phyloP scores from a whole-genome alignment of 345 rosid genomes.

The Noccaea caerulescens region DNA sequence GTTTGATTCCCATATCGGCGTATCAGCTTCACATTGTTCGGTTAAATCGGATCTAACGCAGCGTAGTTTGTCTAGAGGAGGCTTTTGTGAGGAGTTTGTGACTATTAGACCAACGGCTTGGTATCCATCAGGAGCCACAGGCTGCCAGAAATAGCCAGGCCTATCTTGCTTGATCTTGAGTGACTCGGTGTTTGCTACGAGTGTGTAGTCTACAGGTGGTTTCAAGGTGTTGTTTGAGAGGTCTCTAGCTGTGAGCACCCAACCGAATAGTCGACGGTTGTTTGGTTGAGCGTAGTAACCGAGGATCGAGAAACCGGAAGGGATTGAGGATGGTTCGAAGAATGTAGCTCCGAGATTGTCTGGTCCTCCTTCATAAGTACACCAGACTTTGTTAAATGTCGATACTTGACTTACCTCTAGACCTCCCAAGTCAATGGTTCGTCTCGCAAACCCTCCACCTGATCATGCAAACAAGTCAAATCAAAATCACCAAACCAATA shows the following conservation, averaged over 20 bases:
- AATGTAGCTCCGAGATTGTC: slow-evolving; percentile 70
- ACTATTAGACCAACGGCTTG: slow-evolving; percentile 64
- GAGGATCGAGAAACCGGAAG: slow-evolving; percentile 61
- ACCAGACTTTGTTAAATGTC: slow-evolving; percentile 65
- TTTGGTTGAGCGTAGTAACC: slow-evolving; percentile 74
- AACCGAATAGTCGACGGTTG: slow-evolving; percentile 54
- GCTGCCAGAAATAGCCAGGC: slow-evolving; percentile 71
- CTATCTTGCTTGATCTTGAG: slow-evolving; percentile 67
- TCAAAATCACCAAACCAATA: slow-evolving; percentile 2
- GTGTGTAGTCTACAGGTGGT: slow-evolving; percentile 72
- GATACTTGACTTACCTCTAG: slow-evolving; percentile 61
- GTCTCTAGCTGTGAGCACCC: slow-evolving; percentile 72
- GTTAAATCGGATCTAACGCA: slow-evolving; percentile 77
- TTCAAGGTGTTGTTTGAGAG: slow-evolving; percentile 42
- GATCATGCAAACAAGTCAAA: slow-evolving; percentile 9
- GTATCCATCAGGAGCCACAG: slow-evolving; percentile 70
- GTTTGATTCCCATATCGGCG: slow-evolving; percentile 64
- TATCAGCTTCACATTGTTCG: slow-evolving; percentile 54
- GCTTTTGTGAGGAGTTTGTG: slow-evolving; percentile 66
- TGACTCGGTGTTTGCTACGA: slow-evolving; percentile 75
- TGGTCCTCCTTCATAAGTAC: slow-evolving; percentile 64
- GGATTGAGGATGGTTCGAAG: slow-evolving; percentile 60
- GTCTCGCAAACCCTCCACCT: slow-evolving; percentile 67
- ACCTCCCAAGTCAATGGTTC: slow-evolving; percentile 67
- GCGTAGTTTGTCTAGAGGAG: slow-evolving; percentile 60